Evolutionary conservation across 202 grass and related monocot species (phyloP).

Genomic region (Setaria italica): DNA sequence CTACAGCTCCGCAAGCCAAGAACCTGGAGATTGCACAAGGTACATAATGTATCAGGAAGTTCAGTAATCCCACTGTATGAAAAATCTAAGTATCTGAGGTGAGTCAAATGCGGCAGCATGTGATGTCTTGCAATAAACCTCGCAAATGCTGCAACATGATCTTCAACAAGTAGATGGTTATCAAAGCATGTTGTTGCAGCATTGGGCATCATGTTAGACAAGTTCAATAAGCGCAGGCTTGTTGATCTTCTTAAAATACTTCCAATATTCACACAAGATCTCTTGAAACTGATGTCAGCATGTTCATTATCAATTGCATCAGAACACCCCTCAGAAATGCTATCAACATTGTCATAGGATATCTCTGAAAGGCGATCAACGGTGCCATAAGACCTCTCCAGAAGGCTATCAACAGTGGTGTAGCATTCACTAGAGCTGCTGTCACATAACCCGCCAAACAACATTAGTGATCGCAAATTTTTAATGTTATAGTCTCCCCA

Average conservation of each 20-base stretch:
- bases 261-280: constrained; percentile 5
- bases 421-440: not conserved
- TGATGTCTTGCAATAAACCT: not conserved
- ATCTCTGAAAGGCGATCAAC: not conserved
- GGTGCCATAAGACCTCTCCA: not conserved
- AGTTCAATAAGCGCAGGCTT: constrained; percentile 34
- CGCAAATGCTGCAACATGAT: constrained; percentile 2
- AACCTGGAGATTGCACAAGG: constrained; percentile 47
- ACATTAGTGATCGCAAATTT: constrained; percentile 34
- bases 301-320: not conserved
- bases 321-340: not conserved
- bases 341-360: not conserved
- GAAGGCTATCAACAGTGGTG: not conserved
- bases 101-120: not conserved
- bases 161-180: not conserved
- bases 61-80: constrained; percentile 40
- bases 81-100: constrained; percentile 56
- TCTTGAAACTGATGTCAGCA: constrained; percentile 25
- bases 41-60: constrained; percentile 41
- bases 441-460: constrained; percentile 12
- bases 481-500: not conserved
- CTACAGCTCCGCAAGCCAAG: constrained; percentile 24
- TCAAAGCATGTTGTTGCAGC: not conserved
- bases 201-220: constrained; percentile 4
- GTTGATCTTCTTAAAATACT: constrained; percentile 7